Base-by-base conservation (phyloP, 352 stramenopile genomes). In the Pilasporangium apinafurcum region DNA sequence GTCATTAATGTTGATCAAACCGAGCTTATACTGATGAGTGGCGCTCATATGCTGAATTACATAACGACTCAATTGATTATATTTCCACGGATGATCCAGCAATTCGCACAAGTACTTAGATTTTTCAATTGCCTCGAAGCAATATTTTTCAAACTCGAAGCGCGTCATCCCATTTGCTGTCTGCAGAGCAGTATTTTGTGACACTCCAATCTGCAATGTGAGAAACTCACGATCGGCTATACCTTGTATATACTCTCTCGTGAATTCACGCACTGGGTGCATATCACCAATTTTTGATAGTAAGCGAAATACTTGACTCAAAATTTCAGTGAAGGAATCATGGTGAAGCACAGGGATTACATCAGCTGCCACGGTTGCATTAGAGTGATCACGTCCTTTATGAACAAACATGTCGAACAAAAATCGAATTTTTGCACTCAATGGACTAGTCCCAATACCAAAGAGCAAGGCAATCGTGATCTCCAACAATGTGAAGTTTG, bases 1-100 rank as follows among this genome's bases (percentile, higher is more conserved):
- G 33, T 97, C 85, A 24, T 89, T 86, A 22, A 95, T 56, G 40
- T 86, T 91, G 36, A 95, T 74, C 14, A 96, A 51, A 2, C 89
- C 87, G 8, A 96, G 61, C 34, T 90, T 74, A 64, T 91, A 95
- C 62, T 93, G 83, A 37, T 93, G 81, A 1, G 86, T 69, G 4
- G 65, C 56, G 39, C 65, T 83, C 80, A 96, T 97, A 24, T 83
- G 65, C 51, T 92, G 86, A 5, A 90, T 61, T 39, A 95, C 78
- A 49, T 82, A 89, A 3, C 81, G 71, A 50, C 80, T 94, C 27
- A 96, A 53, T 39, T 85, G 68, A 14, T 87, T 72, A 31, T 77
- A 92, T 30, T 65, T 68, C 81, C 86, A 97, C 7, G 66, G 62
- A 10, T 74, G 56, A 1, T 51, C 43, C 2, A 96, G 61, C 2